These are phyloP conservation scores for Hymenoscyphus albidus DNA, from an alignment of 2,329 filamentous ascomycete genomes.

Conservation along the genomic window DNA sequence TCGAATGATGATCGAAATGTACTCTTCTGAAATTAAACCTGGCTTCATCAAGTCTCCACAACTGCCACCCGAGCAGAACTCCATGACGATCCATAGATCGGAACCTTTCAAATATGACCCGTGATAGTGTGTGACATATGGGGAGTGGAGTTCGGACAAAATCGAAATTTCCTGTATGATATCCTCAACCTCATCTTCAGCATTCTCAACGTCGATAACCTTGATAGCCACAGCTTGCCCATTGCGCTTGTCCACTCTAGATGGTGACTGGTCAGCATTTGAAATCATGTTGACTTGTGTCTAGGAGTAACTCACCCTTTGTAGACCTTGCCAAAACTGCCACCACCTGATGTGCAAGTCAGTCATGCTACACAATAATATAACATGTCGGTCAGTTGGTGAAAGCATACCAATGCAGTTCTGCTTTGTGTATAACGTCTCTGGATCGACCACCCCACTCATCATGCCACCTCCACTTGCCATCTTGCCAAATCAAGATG, in stretches of 20 bases:
- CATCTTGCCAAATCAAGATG: conserved; percentile 24
- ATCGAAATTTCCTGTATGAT: conserved; percentile 99
- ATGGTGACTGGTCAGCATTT: conserved; percentile 23
- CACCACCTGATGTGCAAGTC: conserved; percentile 61
- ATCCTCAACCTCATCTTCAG: conserved; percentile 98
- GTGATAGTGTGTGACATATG: conserved; percentile 96
- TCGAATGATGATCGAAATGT: conserved; percentile 91
- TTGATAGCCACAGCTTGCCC: conserved; percentile 97
- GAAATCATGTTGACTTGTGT: background rate
- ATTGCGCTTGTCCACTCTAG: conserved; percentile 86
- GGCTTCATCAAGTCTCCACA: conserved; percentile 96
- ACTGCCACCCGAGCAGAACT: conserved; percentile 95
- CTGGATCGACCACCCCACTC: conserved; percentile 69
- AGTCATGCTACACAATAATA: conserved; percentile 23
- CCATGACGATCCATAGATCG: conserved; percentile 99
- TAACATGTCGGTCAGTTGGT: conserved; percentile 11
- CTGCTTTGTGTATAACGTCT: conserved; percentile 89
- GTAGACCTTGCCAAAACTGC: conserved; percentile 97
- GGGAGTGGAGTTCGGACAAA: conserved; percentile 89
- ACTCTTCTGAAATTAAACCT: conserved; percentile 85
- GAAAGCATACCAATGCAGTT: conserved; percentile 68
- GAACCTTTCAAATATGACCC: conserved; percentile 95
- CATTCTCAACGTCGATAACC: conserved; percentile 97
- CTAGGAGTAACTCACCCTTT: conserved; percentile 67
- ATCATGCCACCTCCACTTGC: conserved; percentile 32